These are phyloP conservation scores for Pholiota adiposa DNA, from an alignment of 1,284 basidiomycete species.

Conservation along the genomic window DNA sequence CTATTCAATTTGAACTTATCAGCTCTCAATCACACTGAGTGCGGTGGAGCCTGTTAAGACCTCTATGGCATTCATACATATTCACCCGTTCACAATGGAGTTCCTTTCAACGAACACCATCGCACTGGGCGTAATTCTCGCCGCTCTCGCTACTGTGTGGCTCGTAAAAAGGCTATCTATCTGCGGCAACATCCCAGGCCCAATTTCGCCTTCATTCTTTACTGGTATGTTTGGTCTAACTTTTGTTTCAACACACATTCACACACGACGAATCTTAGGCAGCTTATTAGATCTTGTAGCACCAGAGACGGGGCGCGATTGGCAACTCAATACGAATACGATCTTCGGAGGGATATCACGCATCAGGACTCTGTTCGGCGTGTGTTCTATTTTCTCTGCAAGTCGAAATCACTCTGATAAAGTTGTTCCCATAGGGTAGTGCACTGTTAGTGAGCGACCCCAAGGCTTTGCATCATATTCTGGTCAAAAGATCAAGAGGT, in stretches of 20 bases:
- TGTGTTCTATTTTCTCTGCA: neutral
- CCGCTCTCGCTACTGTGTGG: neutral
- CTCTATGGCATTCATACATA: neutral
- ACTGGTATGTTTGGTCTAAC: neutral
- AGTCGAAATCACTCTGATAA: neutral
- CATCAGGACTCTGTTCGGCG: slow-evolving; percentile 1
- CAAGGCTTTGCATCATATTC: slow-evolving; percentile 53
- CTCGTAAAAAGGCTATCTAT: neutral
- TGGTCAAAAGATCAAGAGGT: neutral
- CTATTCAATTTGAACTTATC: too few relatives aligned
- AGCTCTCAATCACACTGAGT: too few relatives aligned
- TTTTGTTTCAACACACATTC: too few relatives aligned
- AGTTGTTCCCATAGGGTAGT: neutral
- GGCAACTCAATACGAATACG: slow-evolving; percentile 1
- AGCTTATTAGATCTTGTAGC: slow-evolving; percentile 7
- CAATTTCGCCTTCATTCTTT: neutral
- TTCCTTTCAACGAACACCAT: neutral
- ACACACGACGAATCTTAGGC: neutral
- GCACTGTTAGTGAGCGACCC: slow-evolving; percentile 5
- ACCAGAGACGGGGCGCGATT: slow-evolving; percentile 8
- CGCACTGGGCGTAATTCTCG: neutral
- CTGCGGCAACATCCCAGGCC: neutral
- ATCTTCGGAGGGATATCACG: slow-evolving; percentile 1
- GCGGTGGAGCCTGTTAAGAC: neutral
- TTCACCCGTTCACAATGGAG: neutral